Base-by-base conservation (phyloP, 2,329 filamentous ascomycete genomes). In the Stenocarpella maydis region DNA sequence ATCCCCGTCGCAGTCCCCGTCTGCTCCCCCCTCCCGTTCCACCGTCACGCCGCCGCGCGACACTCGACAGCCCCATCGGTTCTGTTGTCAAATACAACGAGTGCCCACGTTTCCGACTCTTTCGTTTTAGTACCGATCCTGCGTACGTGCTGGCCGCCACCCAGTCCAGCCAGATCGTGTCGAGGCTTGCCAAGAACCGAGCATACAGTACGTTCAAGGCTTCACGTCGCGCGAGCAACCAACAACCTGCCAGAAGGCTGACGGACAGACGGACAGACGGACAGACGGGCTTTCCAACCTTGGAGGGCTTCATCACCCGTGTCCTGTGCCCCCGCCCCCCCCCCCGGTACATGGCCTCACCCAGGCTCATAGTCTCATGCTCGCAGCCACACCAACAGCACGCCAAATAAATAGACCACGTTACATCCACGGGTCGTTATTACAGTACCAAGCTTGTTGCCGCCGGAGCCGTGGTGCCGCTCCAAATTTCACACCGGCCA, bases 401-500 rank as follows among this genome's bases (percentile, higher is more conserved):
- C 47, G 47, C 21, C 47, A 26, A 17, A 58, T 52, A 19, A 14
- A 61, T 52, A 19, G 19, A 61, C 41, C 58, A 61, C 58, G 58
- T 61, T 61, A 61, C 58, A 61, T 61, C 41, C 26, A 34, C 28
- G 34, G 43, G 19, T 10, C 47, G n/a, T 49, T 49, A 49, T 63
- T 37, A 26, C 58, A 63, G 58, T 49, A 63, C 58, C 58, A 63
- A 26, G 43, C 58, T 63, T 49, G 43, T 63, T 63, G 31, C 41
- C 58, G 43, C 58, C 58, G 58, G 58, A 63, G 58, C 58, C 15
- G 43, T 63, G 43, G 41, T 47, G 43, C 58, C 58, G 58, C 58
- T 63, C 58, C 43, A 63, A 34, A 63, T 63, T 63, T 63, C 58
- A 63, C 58, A 63, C 58, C 58, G 58, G 58, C 41, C 58, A 63